Base-by-base conservation (phyloP, 2,329 filamentous ascomycete species). In the Sphaerostilbella broomeana region DNA sequence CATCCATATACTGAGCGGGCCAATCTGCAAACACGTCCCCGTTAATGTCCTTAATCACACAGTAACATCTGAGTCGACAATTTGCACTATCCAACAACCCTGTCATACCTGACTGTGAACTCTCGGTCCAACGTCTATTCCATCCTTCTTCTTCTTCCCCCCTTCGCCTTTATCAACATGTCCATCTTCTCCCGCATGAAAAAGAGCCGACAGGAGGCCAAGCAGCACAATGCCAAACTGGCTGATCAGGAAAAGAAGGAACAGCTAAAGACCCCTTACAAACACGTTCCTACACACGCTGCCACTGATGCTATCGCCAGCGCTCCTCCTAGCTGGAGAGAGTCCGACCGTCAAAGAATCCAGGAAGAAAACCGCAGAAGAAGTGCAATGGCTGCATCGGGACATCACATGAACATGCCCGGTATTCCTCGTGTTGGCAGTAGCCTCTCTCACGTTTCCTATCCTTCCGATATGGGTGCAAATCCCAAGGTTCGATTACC, bases 271-370 rank as follows among this genome's bases (percentile, higher is more conserved):
- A 46, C 60, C n/a, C 65, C 71, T 10, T 81, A 81, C 57, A 70
- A 63, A 37, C 77, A 81, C 52, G 58, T 77, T 15, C 75, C 77
- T n/a, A 79, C 65, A 11, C 78, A 82, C 52, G 77, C 77, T 19
- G 74, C 73, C 31, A 54, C 65, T 10, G 77, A 81, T 56, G 75
- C 77, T 29, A 58, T 79, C 29, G 63, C 67, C 16, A 70, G 69
- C 20, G 72, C 72, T 3, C 75, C 75, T 8, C 62, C 69, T 1
- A 68, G 63, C 47, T 76, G 68, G 66, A 68, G 67, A 35, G 51
- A 55, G 6, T 61, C 64, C 10, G 72, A 76, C 47, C 60, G 65
- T 29, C 51, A 58, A 17, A 67, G 58, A 44, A 73, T 77, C 37
- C 56, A 68, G 43, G 71, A 73, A 49, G 60, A 70, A 50, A 73